phyloP scores from a whole-genome alignment of 768 basidiomycete species.

The Hemileccinum rubropunctum region DNA sequence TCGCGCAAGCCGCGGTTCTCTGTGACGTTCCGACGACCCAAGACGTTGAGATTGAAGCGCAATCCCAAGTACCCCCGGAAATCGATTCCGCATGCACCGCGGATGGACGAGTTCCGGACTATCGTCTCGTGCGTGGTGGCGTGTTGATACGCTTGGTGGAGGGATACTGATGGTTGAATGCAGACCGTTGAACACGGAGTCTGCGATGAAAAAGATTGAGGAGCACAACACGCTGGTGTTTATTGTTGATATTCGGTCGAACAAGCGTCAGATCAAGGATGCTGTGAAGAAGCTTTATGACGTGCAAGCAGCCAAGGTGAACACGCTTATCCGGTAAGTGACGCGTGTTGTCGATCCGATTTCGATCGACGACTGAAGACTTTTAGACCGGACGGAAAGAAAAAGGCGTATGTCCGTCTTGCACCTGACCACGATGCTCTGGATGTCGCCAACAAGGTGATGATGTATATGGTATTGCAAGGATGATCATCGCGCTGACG shows the following conservation, averaged over 20 bases:
- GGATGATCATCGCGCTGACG: background rate
- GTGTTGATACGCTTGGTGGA: background rate
- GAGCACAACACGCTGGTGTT: conserved; percentile 99
- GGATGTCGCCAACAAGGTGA: conserved; percentile 96
- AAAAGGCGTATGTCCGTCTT: conserved; percentile 98
- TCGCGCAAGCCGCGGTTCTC: conserved; percentile 80
- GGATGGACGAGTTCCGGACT: conserved; percentile 97
- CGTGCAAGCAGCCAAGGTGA: conserved; percentile 93
- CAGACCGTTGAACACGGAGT: conserved; percentile 91
- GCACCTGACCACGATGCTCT: conserved; percentile 95
- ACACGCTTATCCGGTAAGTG: conserved; percentile 93
- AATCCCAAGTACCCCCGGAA: conserved; percentile 95
- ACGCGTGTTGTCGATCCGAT: background rate
- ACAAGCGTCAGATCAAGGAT: conserved; percentile 99
- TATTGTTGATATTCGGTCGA: conserved; percentile 90
- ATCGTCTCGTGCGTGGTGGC: conserved; percentile 72
- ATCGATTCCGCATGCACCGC: conserved; percentile 84
- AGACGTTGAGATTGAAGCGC: conserved; percentile 83
- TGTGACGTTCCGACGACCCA: conserved; percentile 94
- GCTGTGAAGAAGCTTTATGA: conserved; percentile 99
- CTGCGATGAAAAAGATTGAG: conserved; percentile 99
- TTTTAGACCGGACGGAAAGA: conserved; percentile 90
- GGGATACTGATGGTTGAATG: conserved; percentile 1
- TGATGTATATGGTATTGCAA: conserved; percentile 9
- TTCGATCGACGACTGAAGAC: conserved; percentile 2